These are phyloP conservation scores for Carex myosuroides DNA, from an alignment of 176 grass and related monocot genomes.

Conservation along the genomic window DNA sequence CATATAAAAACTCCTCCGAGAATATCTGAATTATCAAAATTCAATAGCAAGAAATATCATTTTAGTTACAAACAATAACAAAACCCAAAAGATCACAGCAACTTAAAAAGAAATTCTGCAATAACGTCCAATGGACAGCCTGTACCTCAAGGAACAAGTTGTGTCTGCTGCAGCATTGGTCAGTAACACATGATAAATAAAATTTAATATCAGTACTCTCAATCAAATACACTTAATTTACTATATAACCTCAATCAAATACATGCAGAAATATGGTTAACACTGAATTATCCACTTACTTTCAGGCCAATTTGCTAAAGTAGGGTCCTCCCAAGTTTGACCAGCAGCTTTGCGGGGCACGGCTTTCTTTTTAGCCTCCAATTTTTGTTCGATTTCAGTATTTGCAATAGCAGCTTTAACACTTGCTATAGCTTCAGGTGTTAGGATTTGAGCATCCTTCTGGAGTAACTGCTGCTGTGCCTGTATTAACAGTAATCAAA, in stretches of 20 bases:
- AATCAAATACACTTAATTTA: neutral
- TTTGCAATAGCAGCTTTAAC: slow-evolving; percentile 60
- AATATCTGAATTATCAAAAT: neutral
- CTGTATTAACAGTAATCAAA: slow-evolving; percentile 15
- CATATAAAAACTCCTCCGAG: neutral
- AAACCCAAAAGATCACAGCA: neutral
- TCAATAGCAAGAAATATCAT: neutral
- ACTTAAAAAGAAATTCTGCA: neutral
- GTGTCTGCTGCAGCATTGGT: neutral
- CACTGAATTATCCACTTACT: slow-evolving; percentile 29
- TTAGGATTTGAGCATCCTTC: slow-evolving; percentile 56
- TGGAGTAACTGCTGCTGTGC: slow-evolving; percentile 53
- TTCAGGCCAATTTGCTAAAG: slow-evolving; percentile 71
- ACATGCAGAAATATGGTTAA: neutral
- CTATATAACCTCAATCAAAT: neutral
- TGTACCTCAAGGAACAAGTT: neutral
- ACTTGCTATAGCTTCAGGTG: slow-evolving; percentile 46
- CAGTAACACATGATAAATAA: neutral
- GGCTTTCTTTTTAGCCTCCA: slow-evolving; percentile 45
- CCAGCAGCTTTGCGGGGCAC: slow-evolving; percentile 76
- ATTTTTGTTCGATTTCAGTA: slow-evolving; percentile 40
- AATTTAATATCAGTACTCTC: neutral
- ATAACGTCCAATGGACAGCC: neutral
- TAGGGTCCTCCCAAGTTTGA: slow-evolving; percentile 72
- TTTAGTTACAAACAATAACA: neutral